Evolutionary conservation across 495 filamentous ascomycete genomes (phyloP), one percentile per base, ranked within the genome.

Genomic region (Penicillium cinerascens): DNA sequence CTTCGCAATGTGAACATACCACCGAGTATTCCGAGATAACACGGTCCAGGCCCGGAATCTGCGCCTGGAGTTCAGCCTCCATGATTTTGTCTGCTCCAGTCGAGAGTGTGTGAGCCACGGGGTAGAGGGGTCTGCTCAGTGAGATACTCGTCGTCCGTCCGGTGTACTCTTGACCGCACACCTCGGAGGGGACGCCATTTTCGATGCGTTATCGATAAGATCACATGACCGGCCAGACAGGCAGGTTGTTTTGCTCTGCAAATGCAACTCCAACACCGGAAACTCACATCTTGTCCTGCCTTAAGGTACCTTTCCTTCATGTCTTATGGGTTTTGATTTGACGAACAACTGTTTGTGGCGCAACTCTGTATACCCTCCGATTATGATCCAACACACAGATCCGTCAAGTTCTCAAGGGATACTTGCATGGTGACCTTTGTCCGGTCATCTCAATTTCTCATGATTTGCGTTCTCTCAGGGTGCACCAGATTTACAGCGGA

Each of bases 1-100:
- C 29, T 33, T 33, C 29, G 29, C 23, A 35, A 20, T 15, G 23
- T 15, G 26, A 35, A 68, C 75, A 58, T 69, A 78, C 77, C 55
- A 90, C 87, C 18, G 92, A 91, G 66, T 98, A 98, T 67, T 95
- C 89, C 35, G 90, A 89, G 46, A 98, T 76, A 50, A 96, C 82
- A 40, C 86, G 89, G 70, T 98, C 93, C 51, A 96, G 86, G 55
- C 87, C 85, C 43, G 93, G 92, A 51, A 98, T 84, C 59, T 87
- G 84, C 26, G 87, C 77, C 67, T 87, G 86, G 63, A 98, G 88
- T 78, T 97, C 88, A 58, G 87, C 78, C 73, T 98, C 92, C 93
- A 98, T 98, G 29, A 13, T 33, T 11, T 15, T 10, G 3, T 33
- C 27, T 33, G 51, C 52, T 67, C 35, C 26, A 18, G 42, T 49